These are phyloP conservation scores for Sparassis latifolia DNA, from an alignment of 1,284 basidiomycete species.

Conservation along the genomic window DNA sequence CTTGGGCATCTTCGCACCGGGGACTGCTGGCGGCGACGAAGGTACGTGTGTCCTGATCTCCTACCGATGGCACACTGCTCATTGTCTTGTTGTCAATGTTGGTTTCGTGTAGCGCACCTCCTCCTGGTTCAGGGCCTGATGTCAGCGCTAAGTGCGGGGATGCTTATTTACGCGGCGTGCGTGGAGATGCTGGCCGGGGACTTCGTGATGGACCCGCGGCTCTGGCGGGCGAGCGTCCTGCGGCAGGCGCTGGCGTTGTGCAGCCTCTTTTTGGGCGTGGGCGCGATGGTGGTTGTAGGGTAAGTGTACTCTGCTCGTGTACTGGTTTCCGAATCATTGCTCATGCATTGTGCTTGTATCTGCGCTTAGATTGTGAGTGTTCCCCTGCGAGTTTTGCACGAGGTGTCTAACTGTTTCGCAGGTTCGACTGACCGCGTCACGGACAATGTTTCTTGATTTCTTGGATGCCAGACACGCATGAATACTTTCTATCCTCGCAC, in stretches of 20 bases:
- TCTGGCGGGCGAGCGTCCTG: slow-evolving; percentile 33
- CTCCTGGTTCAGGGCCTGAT: slow-evolving; percentile 59
- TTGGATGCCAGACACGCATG: too few species aligned
- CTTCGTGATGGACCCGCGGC: slow-evolving; percentile 59
- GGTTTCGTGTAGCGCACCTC: slow-evolving; percentile 33
- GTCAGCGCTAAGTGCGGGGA: slow-evolving; percentile 71
- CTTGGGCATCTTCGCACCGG: slow-evolving; percentile 35
- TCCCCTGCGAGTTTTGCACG: not conserved
- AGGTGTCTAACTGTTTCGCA: not conserved
- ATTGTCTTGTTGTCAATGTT: not conserved
- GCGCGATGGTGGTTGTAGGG: slow-evolving; percentile 49
- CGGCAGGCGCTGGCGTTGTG: slow-evolving; percentile 47
- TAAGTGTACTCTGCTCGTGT: slow-evolving; percentile 8
- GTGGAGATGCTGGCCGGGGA: slow-evolving; percentile 80
- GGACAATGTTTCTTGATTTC: too few species aligned
- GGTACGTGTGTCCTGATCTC: slow-evolving; percentile 16
- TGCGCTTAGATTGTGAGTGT: not conserved
- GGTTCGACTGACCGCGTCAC: too few species aligned
- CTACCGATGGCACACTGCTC: not conserved
- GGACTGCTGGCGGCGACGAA: slow-evolving; percentile 17
- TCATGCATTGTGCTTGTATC: not conserved
- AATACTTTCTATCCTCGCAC: too few species aligned
- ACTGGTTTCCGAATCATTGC: not conserved
- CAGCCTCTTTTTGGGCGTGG: slow-evolving; percentile 49
- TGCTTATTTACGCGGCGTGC: slow-evolving; percentile 72